Base-by-base conservation (phyloP, 2,329 filamentous ascomycete species). In the Gnomoniopsis sp. region DNA sequence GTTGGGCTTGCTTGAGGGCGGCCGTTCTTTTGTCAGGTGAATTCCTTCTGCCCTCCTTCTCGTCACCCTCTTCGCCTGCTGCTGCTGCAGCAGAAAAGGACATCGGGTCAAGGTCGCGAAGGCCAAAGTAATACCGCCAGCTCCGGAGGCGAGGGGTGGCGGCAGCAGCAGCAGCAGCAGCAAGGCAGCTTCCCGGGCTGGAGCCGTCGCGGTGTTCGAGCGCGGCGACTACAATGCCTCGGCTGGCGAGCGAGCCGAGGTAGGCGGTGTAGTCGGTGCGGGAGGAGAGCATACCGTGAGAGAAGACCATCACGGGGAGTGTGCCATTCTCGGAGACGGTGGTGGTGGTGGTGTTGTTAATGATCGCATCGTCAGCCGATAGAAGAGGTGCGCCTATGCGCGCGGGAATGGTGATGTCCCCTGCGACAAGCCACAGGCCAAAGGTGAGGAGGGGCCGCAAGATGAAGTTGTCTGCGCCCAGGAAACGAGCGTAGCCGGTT, bases 161-260 rank as follows among this genome's bases (percentile, higher is more conserved):
- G 33, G 33, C 8, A 36, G 33, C 8, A 36, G 33, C 8, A 36
- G 43, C 17, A 11, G 69, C 64, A 56, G 65, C 64, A 62, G 65
- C 70, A 56, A 82, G 68, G 38, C 75, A 55, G 1, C 75, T 74
- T 0, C 78, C 79, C 0, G 80, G 79, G 14, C 74, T 76, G 57
- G 77, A 80, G 8, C 80, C 80, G 58, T 83, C 80, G 44, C 80
- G 75, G 64, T 83, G 80, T 65, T 82, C 80, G 12, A 82, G 60
- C 36, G 79, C 76, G 41, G 77, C 80, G 33, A 82, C 74, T 17
- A 83, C 68, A 53, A 76, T 72, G 10, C 80, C 80, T 1, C 75
- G 72, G n/a, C 76, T 78, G 10, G 80, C 79, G 1, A 82, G 70
- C 58, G 80, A 77, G 58, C 78, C 77, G 17, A 79, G 71, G 63